Evolutionary conservation across 2,329 filamentous ascomycete species (phyloP).

Genomic region (Tolypocladium guangdongense): DNA sequence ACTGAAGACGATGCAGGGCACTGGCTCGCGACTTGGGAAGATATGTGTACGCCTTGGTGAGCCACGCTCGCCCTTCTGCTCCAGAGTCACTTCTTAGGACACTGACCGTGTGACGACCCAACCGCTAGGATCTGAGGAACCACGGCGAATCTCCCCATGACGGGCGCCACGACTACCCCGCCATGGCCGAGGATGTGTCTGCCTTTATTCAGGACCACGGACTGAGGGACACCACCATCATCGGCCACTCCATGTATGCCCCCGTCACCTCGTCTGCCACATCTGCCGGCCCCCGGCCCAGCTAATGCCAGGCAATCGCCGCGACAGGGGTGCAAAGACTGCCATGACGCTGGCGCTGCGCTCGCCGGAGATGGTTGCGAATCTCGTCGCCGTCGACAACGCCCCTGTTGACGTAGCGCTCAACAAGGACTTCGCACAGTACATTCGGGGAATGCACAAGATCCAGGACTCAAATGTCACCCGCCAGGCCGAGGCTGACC

Average conservation of each 20-base stretch:
- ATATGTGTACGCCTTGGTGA: slow-evolving; percentile 70
- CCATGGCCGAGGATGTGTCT: slow-evolving; percentile 75
- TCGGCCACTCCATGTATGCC: slow-evolving; percentile 83
- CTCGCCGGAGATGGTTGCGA: slow-evolving; percentile 53
- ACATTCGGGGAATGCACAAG: slow-evolving; percentile 73
- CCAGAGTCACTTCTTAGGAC: neutral
- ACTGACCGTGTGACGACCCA: neutral
- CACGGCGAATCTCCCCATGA: slow-evolving; percentile 84
- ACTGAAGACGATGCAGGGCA: slow-evolving; percentile 39
- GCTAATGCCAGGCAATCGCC: neutral
- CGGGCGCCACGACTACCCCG: slow-evolving; percentile 63
- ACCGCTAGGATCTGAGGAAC: slow-evolving; percentile 69
- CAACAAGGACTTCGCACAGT: slow-evolving; percentile 63
- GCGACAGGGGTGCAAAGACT: slow-evolving; percentile 72
- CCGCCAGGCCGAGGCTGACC: slow-evolving; percentile 67
- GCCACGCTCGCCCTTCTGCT: slow-evolving; percentile 13
- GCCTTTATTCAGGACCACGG: slow-evolving; percentile 64
- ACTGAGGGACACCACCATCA: slow-evolving; percentile 62
- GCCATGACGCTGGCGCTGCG: slow-evolving; percentile 78
- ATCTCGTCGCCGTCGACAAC: slow-evolving; percentile 81
- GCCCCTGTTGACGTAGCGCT: slow-evolving; percentile 75
- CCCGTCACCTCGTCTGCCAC: neutral
- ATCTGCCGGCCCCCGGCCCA: neutral
- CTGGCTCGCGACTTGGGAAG: slow-evolving; percentile 72
- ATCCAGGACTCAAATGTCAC: slow-evolving; percentile 60